These are phyloP conservation scores for Leccinum sublutescens DNA, from an alignment of 768 basidiomycete genomes.

Conservation along the genomic window DNA sequence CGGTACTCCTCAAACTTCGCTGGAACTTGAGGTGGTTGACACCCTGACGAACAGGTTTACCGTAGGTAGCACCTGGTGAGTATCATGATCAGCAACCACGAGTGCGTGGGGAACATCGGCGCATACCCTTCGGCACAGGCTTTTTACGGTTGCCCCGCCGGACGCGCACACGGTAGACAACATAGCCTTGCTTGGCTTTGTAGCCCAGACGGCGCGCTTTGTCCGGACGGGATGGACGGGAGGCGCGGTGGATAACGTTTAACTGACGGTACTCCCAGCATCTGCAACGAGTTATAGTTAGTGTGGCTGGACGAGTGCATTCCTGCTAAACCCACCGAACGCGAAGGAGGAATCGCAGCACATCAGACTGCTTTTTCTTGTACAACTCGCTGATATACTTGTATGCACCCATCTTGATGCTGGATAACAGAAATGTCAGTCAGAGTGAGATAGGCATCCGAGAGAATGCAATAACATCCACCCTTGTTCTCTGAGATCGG, in stretches of 20 bases:
- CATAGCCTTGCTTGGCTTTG: constrained; percentile 99
- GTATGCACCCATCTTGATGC: constrained; percentile 84
- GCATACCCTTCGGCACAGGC: constrained; percentile 91
- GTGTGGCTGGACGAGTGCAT: not conserved
- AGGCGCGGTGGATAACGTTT: constrained; percentile 97
- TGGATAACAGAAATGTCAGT: constrained; percentile 19
- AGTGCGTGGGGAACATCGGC: not conserved
- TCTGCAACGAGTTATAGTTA: constrained; percentile 37
- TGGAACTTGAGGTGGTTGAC: constrained; percentile 99
- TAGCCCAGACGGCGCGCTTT: constrained; percentile 98
- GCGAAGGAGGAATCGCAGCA: constrained; percentile 95
- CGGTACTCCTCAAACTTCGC: constrained; percentile 86
- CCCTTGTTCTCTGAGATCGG: constrained; percentile 13
- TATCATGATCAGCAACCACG: constrained; percentile 1
- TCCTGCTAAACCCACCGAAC: constrained; percentile 63
- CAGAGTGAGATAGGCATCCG: constrained; percentile 19
- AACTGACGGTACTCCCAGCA: constrained; percentile 99
- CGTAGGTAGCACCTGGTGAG: constrained; percentile 84
- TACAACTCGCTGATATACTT: constrained; percentile 97
- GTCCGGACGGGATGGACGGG: constrained; percentile 97
- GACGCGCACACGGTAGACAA: constrained; percentile 96
- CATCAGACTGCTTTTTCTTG: constrained; percentile 98
- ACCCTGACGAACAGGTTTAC: constrained; percentile 99
- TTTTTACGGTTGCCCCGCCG: constrained; percentile 99
- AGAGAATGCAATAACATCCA: constrained; percentile 22